Evolutionary conservation across 441 rosid species (phyloP).

Genomic region (Pelargonium citronellum): DNA sequence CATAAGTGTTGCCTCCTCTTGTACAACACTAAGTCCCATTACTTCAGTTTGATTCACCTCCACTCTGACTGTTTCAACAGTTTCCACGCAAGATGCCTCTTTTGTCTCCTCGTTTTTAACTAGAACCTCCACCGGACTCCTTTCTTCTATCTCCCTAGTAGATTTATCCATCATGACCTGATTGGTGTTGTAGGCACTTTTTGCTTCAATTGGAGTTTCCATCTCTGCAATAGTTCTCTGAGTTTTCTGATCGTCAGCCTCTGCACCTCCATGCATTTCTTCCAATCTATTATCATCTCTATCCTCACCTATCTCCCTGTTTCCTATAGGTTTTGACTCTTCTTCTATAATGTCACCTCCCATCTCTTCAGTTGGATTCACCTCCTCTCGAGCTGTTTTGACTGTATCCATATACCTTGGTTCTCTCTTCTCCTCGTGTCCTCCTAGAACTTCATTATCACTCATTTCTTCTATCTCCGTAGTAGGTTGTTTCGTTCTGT

Average conservation of each 20-base stretch:
- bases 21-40: not conserved
- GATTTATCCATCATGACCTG: constrained; percentile 3
- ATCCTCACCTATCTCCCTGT: not conserved
- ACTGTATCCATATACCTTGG: not conserved
- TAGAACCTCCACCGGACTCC: not conserved
- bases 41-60: constrained; percentile 2
- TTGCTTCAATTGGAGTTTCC: constrained; percentile 7
- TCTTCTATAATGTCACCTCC: not conserved
- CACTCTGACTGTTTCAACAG: not conserved
- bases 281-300: not conserved
- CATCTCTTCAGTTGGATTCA: not conserved
- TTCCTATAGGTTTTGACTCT: not conserved
- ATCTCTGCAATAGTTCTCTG: constrained; percentile 17
- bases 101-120: constrained; percentile 6
- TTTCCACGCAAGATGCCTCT: not conserved
- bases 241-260: constrained; percentile 13
- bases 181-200: constrained; percentile 15
- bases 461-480: constrained; percentile 13
- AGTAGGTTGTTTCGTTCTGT: not conserved
- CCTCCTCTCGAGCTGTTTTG: constrained; percentile 3
- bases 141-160: constrained; percentile 10
- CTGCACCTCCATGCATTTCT: constrained; percentile 8
- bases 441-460: constrained; percentile 5
- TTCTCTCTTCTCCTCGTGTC: not conserved
- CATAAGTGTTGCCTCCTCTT: constrained; percentile 9